Base-by-base conservation (phyloP, 176 grass and related monocot genomes). In the Carex kokanica region DNA sequence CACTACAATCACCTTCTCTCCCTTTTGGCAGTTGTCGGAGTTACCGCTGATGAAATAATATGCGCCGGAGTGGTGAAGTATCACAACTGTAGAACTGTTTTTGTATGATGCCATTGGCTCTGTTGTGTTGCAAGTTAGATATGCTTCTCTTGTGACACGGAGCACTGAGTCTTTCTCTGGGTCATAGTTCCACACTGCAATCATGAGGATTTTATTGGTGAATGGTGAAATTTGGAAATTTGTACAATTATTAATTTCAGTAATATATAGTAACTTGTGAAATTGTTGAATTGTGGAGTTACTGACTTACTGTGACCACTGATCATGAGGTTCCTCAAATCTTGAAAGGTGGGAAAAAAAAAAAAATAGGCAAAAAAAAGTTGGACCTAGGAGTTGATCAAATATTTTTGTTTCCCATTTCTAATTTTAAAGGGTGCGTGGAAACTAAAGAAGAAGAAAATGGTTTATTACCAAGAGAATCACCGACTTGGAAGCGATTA, bases 1-100 rank as follows among this genome's bases (percentile, higher is more conserved):
- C 84, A 88, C 41, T 74, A 93, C 75, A 59, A 82, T 24, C 74
- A 93, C 52, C 63, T 83, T 86, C 67, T 93, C 74, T 25, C 88
- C 91, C 83, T 88, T 90, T 34, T 81, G 72, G 84, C 91, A 93
- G 74, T 41, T 90, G 15, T 87, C 81, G 0, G 84, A 34, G 6
- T 78, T 62, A 59, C 81, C 88, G 75, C 91, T 80, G 52, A 91
- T 16, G 86, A 93, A 93, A 85, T 84, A 93, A 82, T 58, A 78
- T 4, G 68, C 11, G 1, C 86, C 88, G 0, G 88, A 90, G 31
- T 53, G 59, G 12, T 57, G 51, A 7, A 93, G 83, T 31, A 88
- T 88, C 80, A 93, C 91, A 2, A 72, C 9, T 60, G 67, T 89
- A 1, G 31, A 69, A 64, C 60, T 57, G 17, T 88, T 41, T 71